phyloP scores from a whole-genome alignment of 805 yeast species.

The Zygosaccharomyces lentus region DNA sequence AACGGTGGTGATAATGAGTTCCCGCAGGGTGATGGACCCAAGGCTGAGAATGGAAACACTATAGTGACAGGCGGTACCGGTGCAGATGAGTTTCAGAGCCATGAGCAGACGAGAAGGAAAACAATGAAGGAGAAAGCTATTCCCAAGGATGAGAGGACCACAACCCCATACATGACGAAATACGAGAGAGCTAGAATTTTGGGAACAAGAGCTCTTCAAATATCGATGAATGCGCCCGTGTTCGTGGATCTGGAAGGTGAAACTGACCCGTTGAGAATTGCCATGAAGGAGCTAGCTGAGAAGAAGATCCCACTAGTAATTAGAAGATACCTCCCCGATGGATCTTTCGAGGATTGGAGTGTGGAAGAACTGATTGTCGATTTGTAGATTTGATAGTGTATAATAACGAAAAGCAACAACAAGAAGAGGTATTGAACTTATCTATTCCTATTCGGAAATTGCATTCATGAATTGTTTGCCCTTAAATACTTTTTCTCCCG shows the following conservation, averaged over 20 bases:
- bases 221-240: slow-evolving; percentile 97
- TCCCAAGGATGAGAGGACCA: slow-evolving; percentile 80
- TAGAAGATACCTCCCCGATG: slow-evolving; percentile 95
- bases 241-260: slow-evolving; percentile 98
- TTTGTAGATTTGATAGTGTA: slow-evolving; percentile 35
- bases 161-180: slow-evolving; percentile 99
- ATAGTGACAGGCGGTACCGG: slow-evolving; percentile 69
- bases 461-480: slow-evolving; percentile 62
- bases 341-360: slow-evolving; percentile 97
- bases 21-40: slow-evolving; percentile 35
- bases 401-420: slow-evolving; percentile 1
- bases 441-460: slow-evolving; percentile 28
- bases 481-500: slow-evolving; percentile 55
- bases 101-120: slow-evolving; percentile 46
- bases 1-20: slow-evolving; percentile 29
- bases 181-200: slow-evolving; percentile 96
- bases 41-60: slow-evolving; percentile 62
- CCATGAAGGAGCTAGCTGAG: slow-evolving; percentile 94
- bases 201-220: slow-evolving; percentile 96
- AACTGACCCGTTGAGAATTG: slow-evolving; percentile 96
- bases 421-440: neutral
- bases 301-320: slow-evolving; percentile 92
- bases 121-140: slow-evolving; percentile 79
- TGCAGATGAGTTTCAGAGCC: slow-evolving; percentile 45
- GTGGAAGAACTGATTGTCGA: slow-evolving; percentile 96